These are phyloP conservation scores for Calycina herbarum DNA, from an alignment of 2,329 filamentous ascomycete species.

Conservation along the genomic window DNA sequence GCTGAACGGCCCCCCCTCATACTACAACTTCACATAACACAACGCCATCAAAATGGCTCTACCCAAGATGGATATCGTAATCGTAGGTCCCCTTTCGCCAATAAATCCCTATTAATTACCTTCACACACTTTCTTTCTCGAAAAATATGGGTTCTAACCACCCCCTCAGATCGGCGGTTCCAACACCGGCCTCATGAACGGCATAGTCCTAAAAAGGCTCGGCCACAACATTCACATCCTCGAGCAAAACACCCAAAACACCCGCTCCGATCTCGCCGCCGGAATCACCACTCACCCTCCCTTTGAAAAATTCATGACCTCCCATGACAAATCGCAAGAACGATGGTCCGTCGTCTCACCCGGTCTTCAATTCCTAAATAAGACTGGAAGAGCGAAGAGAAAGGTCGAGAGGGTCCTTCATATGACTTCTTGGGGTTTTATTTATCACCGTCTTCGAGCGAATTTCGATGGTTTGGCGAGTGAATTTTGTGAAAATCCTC, in stretches of 20 bases:
- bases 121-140: background rate
- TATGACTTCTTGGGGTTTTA: conserved; percentile 22
- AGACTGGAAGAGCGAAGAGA: conserved; percentile 13
- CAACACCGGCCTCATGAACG: conserved; percentile 15
- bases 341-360: background rate
- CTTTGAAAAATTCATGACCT: conserved; percentile 18
- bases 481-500: conserved; percentile 16
- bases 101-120: background rate
- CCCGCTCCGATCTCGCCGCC: conserved; percentile 16
- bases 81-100: background rate
- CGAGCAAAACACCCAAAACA: conserved; percentile 16
- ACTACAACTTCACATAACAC: background rate
- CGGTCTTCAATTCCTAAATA: background rate
- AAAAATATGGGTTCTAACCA: background rate
- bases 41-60: background rate
- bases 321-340: conserved; percentile 14
- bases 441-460: conserved; percentile 25
- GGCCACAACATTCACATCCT: conserved; percentile 21
- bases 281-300: conserved; percentile 21
- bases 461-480: conserved; percentile 25
- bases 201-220: conserved; percentile 15
- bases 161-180: conserved; percentile 17
- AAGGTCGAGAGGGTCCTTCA: conserved; percentile 11
- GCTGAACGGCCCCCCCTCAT: too few relatives aligned
- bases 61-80: background rate